Evolutionary conservation across 2,329 filamentous ascomycete species (phyloP).

Genomic region (Lachnellula subtilissima): DNA sequence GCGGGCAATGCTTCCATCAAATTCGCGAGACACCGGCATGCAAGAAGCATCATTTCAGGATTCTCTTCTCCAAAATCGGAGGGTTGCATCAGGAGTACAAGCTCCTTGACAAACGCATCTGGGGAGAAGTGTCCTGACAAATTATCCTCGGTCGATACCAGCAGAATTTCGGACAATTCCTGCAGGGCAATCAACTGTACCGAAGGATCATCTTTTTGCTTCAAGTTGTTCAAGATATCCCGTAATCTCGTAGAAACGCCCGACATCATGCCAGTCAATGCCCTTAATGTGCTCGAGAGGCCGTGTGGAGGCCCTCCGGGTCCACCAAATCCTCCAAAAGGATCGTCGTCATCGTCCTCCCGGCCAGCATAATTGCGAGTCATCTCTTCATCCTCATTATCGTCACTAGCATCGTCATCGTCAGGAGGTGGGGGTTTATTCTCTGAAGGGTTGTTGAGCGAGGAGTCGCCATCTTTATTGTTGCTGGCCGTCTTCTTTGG

Average conservation of each 20-base stretch:
- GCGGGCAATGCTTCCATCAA: slow-evolving; percentile 94
- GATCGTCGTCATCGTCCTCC: slow-evolving; percentile 55
- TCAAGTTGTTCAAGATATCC: slow-evolving; percentile 69
- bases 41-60: slow-evolving; percentile 93
- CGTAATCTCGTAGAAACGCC: slow-evolving; percentile 75
- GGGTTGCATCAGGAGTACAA: slow-evolving; percentile 86
- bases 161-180: slow-evolving; percentile 85
- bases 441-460: slow-evolving; percentile 44
- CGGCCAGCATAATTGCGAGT: slow-evolving; percentile 45
- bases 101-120: slow-evolving; percentile 90
- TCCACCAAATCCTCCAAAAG: slow-evolving; percentile 64
- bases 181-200: slow-evolving; percentile 88
- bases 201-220: slow-evolving; percentile 78
- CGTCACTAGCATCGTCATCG: slow-evolving; percentile 46
- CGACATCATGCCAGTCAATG: slow-evolving; percentile 87
- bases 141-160: slow-evolving; percentile 96
- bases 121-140: slow-evolving; percentile 91
- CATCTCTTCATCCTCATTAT: slow-evolving; percentile 60
- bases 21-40: slow-evolving; percentile 92
- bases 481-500: slow-evolving; percentile 50
- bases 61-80: slow-evolving; percentile 83
- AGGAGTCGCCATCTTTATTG: slow-evolving; percentile 67
- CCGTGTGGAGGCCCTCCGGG: slow-evolving; percentile 57
- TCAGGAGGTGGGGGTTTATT: slow-evolving; percentile 20
- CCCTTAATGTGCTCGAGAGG: slow-evolving; percentile 76